Evolutionary conservation across 257 asterid species (phyloP).

Genomic region (Jacaranda copaia): DNA sequence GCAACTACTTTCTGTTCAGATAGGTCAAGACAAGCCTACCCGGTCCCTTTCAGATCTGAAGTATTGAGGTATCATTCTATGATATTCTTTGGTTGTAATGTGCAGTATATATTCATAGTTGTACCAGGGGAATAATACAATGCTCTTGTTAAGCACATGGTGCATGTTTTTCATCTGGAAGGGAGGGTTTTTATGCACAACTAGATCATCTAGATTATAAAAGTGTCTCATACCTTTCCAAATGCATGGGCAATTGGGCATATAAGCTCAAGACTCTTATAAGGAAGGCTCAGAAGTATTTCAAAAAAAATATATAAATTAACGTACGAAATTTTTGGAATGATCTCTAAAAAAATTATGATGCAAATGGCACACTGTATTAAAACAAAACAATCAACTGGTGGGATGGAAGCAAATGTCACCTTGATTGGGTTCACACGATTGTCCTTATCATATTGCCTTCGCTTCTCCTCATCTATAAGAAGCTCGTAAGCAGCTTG

Average conservation of each 20-base stretch:
- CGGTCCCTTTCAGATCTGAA: neutral
- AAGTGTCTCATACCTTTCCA: neutral
- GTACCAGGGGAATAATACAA: neutral
- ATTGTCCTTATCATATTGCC: slow-evolving; percentile 73
- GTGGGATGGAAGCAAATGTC: slow-evolving; percentile 27
- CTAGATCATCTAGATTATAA: neutral
- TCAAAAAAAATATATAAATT: neutral
- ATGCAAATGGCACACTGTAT: neutral
- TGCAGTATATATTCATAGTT: neutral
- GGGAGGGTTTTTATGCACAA: neutral
- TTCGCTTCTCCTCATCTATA: slow-evolving; percentile 77
- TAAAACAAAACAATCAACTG: slow-evolving; percentile 26
- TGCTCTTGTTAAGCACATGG: neutral
- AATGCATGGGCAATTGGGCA: neutral
- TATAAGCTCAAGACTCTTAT: no score
- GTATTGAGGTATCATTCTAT: neutral
- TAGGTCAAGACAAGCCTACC: neutral
- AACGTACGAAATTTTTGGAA: neutral
- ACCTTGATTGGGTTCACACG: slow-evolving; percentile 96
- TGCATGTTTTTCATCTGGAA: neutral
- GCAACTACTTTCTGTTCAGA: no score
- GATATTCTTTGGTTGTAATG: neutral
- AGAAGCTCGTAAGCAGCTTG: slow-evolving; percentile 84
- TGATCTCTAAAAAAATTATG: neutral
- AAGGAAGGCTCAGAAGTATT: neutral